These are phyloP conservation scores for Sungouiella blattae DNA, from an alignment of 805 yeast species.

Conservation along the genomic window DNA sequence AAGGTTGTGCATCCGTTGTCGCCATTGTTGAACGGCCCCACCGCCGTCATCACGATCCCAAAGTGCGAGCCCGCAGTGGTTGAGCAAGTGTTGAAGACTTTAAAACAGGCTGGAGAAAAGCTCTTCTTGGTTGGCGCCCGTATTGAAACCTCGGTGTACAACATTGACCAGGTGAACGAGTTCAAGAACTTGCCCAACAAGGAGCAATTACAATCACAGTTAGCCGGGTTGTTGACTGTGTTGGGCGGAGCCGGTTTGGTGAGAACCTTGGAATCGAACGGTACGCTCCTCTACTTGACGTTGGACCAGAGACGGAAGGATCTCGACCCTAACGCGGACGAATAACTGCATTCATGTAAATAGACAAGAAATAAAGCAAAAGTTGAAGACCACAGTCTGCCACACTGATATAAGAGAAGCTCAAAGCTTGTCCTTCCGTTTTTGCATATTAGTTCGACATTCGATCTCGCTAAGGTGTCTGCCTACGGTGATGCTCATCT, in stretches of 20 bases:
- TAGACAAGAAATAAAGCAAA: neutral
- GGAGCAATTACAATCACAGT: conserved; percentile 71
- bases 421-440: no score
- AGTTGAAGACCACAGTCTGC: neutral
- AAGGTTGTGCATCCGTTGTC: conserved; percentile 61
- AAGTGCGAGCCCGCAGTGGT: conserved; percentile 70
- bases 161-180: conserved; percentile 48
- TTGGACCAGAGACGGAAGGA: conserved; percentile 60
- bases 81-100: conserved; percentile 53
- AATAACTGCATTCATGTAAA: conserved; percentile 5
- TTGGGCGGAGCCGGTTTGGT: conserved; percentile 89
- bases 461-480: neutral
- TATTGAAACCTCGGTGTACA: conserved; percentile 58
- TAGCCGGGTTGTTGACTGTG: conserved; percentile 78
- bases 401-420: no score
- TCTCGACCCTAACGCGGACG: conserved; percentile 20
- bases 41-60: conserved; percentile 70
- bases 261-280: conserved; percentile 69
- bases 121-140: conserved; percentile 83
- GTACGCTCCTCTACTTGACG: conserved; percentile 68
- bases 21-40: conserved; percentile 76
- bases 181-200: conserved; percentile 74
- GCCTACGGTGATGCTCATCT: conserved; percentile 10
- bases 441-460: no score
- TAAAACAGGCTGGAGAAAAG: conserved; percentile 66